phyloP scores from a whole-genome alignment of 129 eudicot genomes.

The Tagetes erecta region DNA sequence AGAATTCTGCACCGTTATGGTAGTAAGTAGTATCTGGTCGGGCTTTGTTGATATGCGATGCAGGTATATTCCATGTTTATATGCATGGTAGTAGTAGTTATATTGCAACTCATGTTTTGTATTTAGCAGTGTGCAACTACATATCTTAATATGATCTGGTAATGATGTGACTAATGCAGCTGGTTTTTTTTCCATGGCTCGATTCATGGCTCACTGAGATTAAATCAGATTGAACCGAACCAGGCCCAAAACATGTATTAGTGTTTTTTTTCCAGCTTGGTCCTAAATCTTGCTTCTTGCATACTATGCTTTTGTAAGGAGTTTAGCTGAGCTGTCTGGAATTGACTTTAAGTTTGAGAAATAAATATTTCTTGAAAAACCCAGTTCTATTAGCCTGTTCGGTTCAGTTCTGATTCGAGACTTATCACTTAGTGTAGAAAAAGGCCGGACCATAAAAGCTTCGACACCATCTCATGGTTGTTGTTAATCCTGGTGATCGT shows the following conservation, averaged over 20 bases:
- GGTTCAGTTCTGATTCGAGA: not conserved
- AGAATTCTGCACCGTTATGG: slow-evolving; percentile 23
- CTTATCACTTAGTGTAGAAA: not conserved
- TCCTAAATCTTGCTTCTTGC: not conserved
- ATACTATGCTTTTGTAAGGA: not conserved
- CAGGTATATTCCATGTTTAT: slow-evolving; percentile 16
- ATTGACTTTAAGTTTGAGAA: not conserved
- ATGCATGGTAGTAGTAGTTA: not conserved
- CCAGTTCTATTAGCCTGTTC: not conserved
- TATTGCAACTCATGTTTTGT: slow-evolving; percentile 4
- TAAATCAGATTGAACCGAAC: not conserved
- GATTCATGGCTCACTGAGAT: not conserved
- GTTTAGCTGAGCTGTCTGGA: not conserved
- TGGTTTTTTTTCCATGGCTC: slow-evolving; percentile 6
- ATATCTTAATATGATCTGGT: slow-evolving; percentile 7
- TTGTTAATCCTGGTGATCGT: not conserved
- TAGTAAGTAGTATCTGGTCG: slow-evolving; percentile 4
- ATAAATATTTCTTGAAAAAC: not conserved
- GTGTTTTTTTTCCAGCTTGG: not conserved
- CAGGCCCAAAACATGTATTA: not conserved
- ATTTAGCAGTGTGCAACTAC: slow-evolving; percentile 10
- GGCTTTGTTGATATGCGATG: not conserved
- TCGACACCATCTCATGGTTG: not conserved
- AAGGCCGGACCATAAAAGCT: not conserved
- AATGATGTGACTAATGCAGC: slow-evolving; percentile 14